Evolutionary conservation across 768 basidiomycete genomes (phyloP).

Genomic region (Exidia glandulosa): DNA sequence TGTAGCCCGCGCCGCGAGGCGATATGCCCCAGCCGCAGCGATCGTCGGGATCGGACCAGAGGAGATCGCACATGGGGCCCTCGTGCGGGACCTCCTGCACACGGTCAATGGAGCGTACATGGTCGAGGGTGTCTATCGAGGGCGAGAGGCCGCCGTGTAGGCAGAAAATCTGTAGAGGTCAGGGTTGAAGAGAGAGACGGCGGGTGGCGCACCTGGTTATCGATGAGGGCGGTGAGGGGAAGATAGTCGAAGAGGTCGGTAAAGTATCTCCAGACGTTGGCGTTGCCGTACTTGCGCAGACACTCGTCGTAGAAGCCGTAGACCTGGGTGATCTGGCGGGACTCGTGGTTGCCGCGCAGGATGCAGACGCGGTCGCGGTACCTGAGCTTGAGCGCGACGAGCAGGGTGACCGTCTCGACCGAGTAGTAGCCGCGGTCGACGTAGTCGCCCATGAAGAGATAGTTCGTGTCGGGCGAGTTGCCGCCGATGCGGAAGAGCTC

Average conservation of each 20-base stretch:
- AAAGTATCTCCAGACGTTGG: conserved; percentile 99
- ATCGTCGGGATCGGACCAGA: conserved; percentile 99
- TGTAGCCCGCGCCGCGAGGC: conserved; percentile 96
- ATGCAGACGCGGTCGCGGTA: conserved; percentile 98
- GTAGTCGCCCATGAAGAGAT: conserved; percentile 99
- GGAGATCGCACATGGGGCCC: conserved; percentile 98
- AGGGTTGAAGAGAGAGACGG: not conserved
- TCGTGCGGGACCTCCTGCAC: conserved; percentile 99
- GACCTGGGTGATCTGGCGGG: conserved; percentile 98
- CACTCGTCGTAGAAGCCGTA: conserved; percentile 99
- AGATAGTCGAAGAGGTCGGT: conserved; percentile 98
- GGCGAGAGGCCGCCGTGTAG: conserved; percentile 95
- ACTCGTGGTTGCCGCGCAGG: conserved; percentile 96
- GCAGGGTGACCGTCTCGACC: conserved; percentile 94
- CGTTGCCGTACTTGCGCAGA: conserved; percentile 97
- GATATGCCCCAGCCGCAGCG: conserved; percentile 99
- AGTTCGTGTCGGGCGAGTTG: conserved; percentile 98
- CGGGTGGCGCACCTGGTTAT: conserved; percentile 79
- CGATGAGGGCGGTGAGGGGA: conserved; percentile 93
- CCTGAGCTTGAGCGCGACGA: conserved; percentile 93
- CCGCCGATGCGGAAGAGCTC: conserved; percentile 98
- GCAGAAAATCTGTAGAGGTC: conserved; percentile 78
- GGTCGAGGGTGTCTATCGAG: conserved; percentile 98
- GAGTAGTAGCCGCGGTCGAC: conserved; percentile 99
- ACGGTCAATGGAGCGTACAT: conserved; percentile 96